Evolutionary conservation across 116 monocot species (phyloP).

Genomic region (Posidonia oceanica): DNA sequence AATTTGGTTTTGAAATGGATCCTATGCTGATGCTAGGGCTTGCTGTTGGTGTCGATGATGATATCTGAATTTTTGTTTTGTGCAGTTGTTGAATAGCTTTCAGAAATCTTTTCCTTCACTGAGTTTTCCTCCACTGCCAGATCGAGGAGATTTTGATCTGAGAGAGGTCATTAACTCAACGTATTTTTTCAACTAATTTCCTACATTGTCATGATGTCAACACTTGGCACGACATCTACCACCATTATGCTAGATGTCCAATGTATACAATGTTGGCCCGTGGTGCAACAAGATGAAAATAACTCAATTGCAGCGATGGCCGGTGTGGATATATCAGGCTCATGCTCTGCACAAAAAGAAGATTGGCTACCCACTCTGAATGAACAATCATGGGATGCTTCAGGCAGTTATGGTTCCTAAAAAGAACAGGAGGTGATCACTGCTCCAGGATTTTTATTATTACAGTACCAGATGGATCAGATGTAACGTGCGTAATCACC

Average conservation of each 20-base stretch:
- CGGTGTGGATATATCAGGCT: too few relatives aligned
- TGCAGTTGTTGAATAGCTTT: constrained; percentile 76
- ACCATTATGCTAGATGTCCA: not conserved
- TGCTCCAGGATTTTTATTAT: too few relatives aligned
- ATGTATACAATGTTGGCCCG: not conserved
- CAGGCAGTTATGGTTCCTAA: too few relatives aligned
- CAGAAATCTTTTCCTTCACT: constrained; percentile 69
- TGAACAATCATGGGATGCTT: too few relatives aligned
- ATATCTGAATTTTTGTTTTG: not conserved
- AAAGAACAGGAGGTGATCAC: too few relatives aligned
- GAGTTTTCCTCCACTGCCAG: constrained; percentile 78
- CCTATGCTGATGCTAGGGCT: too few relatives aligned
- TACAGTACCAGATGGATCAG: too few relatives aligned
- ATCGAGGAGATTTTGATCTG: constrained; percentile 73
- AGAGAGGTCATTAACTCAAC: constrained; percentile 70
- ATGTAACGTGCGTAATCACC: too few relatives aligned
- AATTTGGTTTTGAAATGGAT: too few relatives aligned
- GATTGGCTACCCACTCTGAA: too few relatives aligned
- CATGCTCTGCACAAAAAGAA: too few relatives aligned
- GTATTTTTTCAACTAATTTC: constrained; percentile 92
- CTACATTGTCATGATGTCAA: not conserved
- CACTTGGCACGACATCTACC: not conserved
- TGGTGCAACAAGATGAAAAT: not conserved
- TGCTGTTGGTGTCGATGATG: not conserved
- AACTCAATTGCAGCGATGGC: not conserved